These are phyloP conservation scores for Graphium sp. DNA, from an alignment of 2,329 filamentous ascomycete species.

Conservation along the genomic window DNA sequence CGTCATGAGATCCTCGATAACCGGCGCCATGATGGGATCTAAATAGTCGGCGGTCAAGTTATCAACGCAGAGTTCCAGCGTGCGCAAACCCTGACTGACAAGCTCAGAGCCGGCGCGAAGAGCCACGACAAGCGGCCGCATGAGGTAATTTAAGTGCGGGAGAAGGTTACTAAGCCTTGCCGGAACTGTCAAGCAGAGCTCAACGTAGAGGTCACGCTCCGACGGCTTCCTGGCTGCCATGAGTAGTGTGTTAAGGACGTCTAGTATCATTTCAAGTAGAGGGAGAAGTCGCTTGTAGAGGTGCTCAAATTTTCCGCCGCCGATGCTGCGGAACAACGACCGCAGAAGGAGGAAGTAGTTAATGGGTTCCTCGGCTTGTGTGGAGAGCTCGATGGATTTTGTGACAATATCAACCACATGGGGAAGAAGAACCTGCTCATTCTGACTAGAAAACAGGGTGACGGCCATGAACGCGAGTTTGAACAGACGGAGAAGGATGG, in stretches of 20 bases:
- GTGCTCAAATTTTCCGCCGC: conserved; percentile 91
- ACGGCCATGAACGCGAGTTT: conserved; percentile 99
- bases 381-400: conserved; percentile 90
- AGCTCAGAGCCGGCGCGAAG: conserved; percentile 82
- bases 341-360: conserved; percentile 93
- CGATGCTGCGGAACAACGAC: conserved; percentile 90
- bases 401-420: conserved; percentile 97
- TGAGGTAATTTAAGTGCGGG: conserved; percentile 88
- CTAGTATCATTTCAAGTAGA: conserved; percentile 88
- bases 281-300: conserved; percentile 97
- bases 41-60: conserved; percentile 96
- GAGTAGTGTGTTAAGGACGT: conserved; percentile 90
- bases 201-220: conserved; percentile 91
- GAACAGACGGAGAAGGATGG: conserved; percentile 83
- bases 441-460: conserved; percentile 83
- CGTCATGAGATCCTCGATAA: conserved; percentile 97
- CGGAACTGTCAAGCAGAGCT: conserved; percentile 89
- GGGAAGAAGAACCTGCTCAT: conserved; percentile 86
- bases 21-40: conserved; percentile 96
- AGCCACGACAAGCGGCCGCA: conserved; percentile 94
- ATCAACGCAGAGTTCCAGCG: conserved; percentile 90
- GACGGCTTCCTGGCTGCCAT: conserved; percentile 77
- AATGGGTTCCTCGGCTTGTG: conserved; percentile 91
- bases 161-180: conserved; percentile 86
- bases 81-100: conserved; percentile 84